Conservation (phyloP, 164 flowering plant species). For the Dillenia suffruticosa region DNA sequence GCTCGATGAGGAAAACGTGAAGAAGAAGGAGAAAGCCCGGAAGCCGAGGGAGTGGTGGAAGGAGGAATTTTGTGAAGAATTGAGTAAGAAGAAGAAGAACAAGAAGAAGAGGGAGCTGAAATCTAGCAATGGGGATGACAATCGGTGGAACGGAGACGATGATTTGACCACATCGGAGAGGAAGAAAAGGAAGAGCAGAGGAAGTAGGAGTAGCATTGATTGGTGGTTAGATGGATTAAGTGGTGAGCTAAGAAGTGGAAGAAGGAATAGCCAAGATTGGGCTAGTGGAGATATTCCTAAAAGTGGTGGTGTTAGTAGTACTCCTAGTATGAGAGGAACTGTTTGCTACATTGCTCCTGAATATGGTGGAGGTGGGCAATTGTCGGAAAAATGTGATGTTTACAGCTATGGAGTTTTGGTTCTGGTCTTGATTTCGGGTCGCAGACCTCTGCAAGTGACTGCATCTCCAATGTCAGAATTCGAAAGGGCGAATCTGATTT, state of each 20-base stretch:
- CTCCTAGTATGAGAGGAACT: slow-evolving; percentile 98
- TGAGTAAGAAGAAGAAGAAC: slow-evolving; percentile 64
- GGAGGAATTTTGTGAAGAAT: slow-evolving; percentile 88
- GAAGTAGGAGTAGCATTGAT: slow-evolving; percentile 64
- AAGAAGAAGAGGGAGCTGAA: slow-evolving; percentile 36
- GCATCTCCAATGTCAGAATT: slow-evolving; percentile 94
- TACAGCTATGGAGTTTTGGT: slow-evolving; percentile 90
- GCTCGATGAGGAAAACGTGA: slow-evolving; percentile 47
- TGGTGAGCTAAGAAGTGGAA: slow-evolving; percentile 51
- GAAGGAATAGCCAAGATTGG: slow-evolving; percentile 61
- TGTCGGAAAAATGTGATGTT: slow-evolving; percentile 85
- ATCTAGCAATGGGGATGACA: slow-evolving; percentile 26
- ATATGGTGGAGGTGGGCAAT: slow-evolving; percentile 69
- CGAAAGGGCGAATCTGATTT: slow-evolving; percentile 80
- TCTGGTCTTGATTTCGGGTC: slow-evolving; percentile 79
- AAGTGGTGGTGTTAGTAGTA: slow-evolving; percentile 88
- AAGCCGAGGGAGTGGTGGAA: slow-evolving; percentile 92
- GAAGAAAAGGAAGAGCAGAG: slow-evolving; percentile 42
- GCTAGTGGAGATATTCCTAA: slow-evolving; percentile 67
- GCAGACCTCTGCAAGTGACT: slow-evolving; percentile 83
- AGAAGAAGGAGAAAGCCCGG: slow-evolving; percentile 54
- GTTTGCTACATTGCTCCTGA: slow-evolving; percentile 97
- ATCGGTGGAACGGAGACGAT: slow-evolving; percentile 73
- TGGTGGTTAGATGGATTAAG: slow-evolving; percentile 88
- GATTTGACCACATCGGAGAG: slow-evolving; percentile 27